A percentile compares a stretch with the other conserved stretches of the same genome.
phyloP scores from a whole-genome alignment of 441 rosid species.

The Arabidopsis lyrata region DNA sequence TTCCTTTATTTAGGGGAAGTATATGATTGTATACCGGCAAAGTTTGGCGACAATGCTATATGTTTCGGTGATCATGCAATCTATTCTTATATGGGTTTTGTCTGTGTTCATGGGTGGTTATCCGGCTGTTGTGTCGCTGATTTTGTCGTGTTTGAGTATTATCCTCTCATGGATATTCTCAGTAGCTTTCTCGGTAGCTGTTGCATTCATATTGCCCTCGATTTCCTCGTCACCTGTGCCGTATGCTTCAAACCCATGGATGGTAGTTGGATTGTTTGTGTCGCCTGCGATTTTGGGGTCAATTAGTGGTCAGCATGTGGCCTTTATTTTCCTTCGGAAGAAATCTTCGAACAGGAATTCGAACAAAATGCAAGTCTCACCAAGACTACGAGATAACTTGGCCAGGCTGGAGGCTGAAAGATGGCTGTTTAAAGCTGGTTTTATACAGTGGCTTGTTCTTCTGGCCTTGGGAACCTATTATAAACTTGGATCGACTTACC shows the following conservation, averaged over 20 bases:
- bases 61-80: constrained; percentile 84
- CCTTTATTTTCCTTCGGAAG: constrained; percentile 62
- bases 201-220: constrained; percentile 76
- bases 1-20: constrained; percentile 69
- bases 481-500: constrained; percentile 78
- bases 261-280: constrained; percentile 82
- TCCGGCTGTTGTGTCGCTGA: constrained; percentile 70
- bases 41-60: constrained; percentile 80
- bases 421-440: constrained; percentile 93
- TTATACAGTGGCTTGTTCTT: constrained; percentile 85
- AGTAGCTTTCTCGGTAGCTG: constrained; percentile 67
- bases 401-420: constrained; percentile 91
- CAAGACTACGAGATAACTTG: constrained; percentile 57
- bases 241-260: constrained; percentile 83
- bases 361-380: constrained; percentile 59
- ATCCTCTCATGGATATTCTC: constrained; percentile 79
- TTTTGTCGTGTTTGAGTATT: constrained; percentile 72
- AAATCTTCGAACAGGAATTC: constrained; percentile 58
- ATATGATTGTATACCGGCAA: constrained; percentile 79
- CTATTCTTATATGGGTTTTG: constrained; percentile 82
- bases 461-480: constrained; percentile 76
- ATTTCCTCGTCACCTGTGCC: constrained; percentile 82
- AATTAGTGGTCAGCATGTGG: constrained; percentile 88
- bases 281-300: constrained; percentile 95
- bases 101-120: constrained; percentile 93